phyloP scores from a whole-genome alignment of 148 eudicot genomes.

The Nyssa sinensis region DNA sequence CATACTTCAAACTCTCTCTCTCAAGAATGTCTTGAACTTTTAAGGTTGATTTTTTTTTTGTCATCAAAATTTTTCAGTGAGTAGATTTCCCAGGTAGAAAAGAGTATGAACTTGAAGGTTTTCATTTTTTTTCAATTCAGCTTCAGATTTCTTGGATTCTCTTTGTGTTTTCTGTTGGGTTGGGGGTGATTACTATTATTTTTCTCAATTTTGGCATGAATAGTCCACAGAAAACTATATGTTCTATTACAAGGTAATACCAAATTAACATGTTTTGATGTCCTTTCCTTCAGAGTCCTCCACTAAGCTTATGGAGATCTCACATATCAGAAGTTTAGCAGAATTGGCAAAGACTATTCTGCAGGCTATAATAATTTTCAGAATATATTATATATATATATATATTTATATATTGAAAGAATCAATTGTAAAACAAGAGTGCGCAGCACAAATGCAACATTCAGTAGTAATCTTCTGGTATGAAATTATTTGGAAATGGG shows the following conservation, averaged over 20 bases:
- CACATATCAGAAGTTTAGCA: slow-evolving; percentile 30
- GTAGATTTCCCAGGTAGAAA: too few species aligned
- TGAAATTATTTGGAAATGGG: too few species aligned
- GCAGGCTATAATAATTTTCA: background rate
- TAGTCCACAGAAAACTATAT: background rate
- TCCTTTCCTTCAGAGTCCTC: slow-evolving; percentile 13
- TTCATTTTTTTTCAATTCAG: too few species aligned
- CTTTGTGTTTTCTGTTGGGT: background rate
- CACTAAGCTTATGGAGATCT: slow-evolving; percentile 37
- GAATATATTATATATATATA: too few species aligned
- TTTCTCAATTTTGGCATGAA: background rate
- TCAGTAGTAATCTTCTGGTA: too few species aligned
- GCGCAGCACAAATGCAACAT: too few species aligned
- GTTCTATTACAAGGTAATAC: background rate
- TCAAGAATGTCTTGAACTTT: background rate
- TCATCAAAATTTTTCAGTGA: background rate
- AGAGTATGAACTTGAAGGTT: background rate
- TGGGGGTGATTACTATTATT: background rate
- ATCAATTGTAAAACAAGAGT: background rate
- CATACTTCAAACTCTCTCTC: background rate
- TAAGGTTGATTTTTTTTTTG: background rate
- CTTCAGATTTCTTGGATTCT: background rate
- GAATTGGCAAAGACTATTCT: slow-evolving; percentile 14
- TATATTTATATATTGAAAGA: background rate
- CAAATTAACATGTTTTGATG: slow-evolving; percentile 1